Conservation (phyloP, 192 early-diverging fungal genomes). For the Coemansia sp. region DNA sequence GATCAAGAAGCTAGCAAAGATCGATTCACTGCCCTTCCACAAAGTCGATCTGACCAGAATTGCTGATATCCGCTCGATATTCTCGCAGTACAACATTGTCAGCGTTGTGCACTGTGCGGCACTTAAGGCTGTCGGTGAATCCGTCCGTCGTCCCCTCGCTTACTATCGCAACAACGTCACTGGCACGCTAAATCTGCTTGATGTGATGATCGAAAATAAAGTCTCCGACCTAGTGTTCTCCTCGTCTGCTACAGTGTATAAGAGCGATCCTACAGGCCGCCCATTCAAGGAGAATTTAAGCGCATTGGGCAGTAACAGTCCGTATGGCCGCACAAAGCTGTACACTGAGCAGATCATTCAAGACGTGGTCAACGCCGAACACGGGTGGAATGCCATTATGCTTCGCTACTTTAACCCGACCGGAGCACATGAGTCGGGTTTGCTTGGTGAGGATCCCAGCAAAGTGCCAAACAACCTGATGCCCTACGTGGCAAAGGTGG, state of each 20-base stretch:
- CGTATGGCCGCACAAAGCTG: conserved; percentile 93
- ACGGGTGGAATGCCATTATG: conserved; percentile 65
- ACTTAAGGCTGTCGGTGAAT: conserved; percentile 85
- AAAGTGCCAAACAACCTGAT: conserved; percentile 87
- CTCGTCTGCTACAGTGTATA: conserved; percentile 91
- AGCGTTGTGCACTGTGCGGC: conserved; percentile 85
- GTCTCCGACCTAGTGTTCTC: conserved; percentile 93
- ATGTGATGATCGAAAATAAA: conserved; percentile 75
- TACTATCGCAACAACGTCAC: conserved; percentile 96
- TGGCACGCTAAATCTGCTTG: conserved; percentile 81
- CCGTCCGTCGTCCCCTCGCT: conserved; percentile 68
- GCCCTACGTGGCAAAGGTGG: conserved; percentile 84
- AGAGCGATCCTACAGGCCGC: conserved; percentile 54
- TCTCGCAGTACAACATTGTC: conserved; percentile 63
- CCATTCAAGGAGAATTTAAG: conserved; percentile 50
- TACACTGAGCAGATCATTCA: conserved; percentile 81
- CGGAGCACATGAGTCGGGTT: conserved; percentile 85
- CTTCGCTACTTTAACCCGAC: conserved; percentile 93
- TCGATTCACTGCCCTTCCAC: conserved; percentile 61
- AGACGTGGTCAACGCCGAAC: conserved; percentile 64
- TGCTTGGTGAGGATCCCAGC: conserved; percentile 91
- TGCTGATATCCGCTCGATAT: conserved; percentile 63
- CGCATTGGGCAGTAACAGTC: conserved; percentile 75
- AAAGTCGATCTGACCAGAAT: conserved; percentile 76
- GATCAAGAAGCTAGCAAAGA: conserved; percentile 59